Evolutionary conservation across 2,329 filamentous ascomycete species (phyloP), one percentile per base, ranked within the genome.

Genomic region (Cladosporium sp.): DNA sequence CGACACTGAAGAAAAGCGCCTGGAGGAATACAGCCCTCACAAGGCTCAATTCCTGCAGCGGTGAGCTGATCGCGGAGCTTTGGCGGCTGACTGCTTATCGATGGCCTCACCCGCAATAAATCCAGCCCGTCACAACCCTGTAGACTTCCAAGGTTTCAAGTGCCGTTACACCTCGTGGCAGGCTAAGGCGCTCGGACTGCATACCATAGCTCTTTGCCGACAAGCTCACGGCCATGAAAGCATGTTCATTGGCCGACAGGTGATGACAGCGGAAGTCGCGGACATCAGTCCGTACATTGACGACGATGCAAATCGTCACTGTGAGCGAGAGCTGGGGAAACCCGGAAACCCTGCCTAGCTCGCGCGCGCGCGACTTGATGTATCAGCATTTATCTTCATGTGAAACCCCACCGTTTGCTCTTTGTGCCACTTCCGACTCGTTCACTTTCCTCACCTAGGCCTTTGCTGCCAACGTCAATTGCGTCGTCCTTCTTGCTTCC

Each of bases 51-150:
- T 19, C 14, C 4, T 14, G 47, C 47, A 50, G 30, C n/a, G 28
- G 47, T 50, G 47, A 37, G 47, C 30, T 50, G 47, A 50, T 50
- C 9, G 28, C 47, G 47, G 47, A 50, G 30, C 47, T 50, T 14
- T 50, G 28, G 28, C 47, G 47, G 47, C n/a, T 50, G 2, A 36
- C n/a, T 36, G 30, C 30, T 15, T 19, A 47, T 47, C 43, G 25
- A 22, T 47, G 43, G 25, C 42, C 42, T 45, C 42, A 22, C 22
- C 43, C 43, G 43, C 43, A 3, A 47, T 5, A 3, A 17, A 30
- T 22, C 43, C 25, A 22, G 43, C 15, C 14, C 43, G 25, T 47
- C 15, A 11, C 1, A 47, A 30, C 43, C 43, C 25, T 47, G 43
- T 47, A 47, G 43, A 47, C 43, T 30, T 47, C 22, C 43, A 47